phyloP scores from a whole-genome alignment of 179 eudicot genomes.

The Nepenthes alata region DNA sequence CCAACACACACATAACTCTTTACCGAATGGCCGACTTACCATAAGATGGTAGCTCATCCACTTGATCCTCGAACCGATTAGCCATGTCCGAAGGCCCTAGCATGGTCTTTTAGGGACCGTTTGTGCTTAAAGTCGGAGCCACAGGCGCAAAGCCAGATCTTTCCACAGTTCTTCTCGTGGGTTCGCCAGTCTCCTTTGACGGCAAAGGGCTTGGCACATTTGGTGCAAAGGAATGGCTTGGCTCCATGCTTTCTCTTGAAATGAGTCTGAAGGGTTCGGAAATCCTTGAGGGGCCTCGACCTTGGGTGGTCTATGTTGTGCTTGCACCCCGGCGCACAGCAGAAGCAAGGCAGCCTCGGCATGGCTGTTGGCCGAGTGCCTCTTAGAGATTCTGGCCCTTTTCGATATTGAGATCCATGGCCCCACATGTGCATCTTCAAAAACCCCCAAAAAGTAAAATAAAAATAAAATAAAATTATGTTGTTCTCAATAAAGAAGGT shows the following conservation, averaged over 20 bases:
- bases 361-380: conserved; percentile 70
- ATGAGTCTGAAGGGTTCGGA: conserved; percentile 70
- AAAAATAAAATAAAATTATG: too few species aligned
- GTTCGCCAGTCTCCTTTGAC: conserved; percentile 87
- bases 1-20: too few species aligned
- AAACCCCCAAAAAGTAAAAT: too few species aligned
- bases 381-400: conserved; percentile 68
- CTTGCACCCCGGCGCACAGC: conserved; percentile 49
- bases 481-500: too few species aligned
- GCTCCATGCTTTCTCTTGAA: conserved; percentile 74
- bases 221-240: conserved; percentile 46
- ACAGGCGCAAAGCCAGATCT: conserved; percentile 69
- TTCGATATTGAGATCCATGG: conserved; percentile 74
- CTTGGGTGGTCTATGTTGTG: conserved; percentile 73
- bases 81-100: conserved; percentile 52
- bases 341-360: conserved; percentile 68
- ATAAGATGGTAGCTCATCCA: neutral
- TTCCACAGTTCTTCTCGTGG: conserved; percentile 83
- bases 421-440: conserved; percentile 79
- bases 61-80: conserved; percentile 20
- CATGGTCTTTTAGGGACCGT: conserved; percentile 67
- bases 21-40: too few species aligned
- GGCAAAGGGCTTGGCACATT: conserved; percentile 67
- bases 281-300: conserved; percentile 61
- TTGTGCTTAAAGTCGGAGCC: conserved; percentile 86